These are phyloP conservation scores for Maudiozyma humilis DNA, from an alignment of 1,139 yeast species.

Conservation along the genomic window DNA sequence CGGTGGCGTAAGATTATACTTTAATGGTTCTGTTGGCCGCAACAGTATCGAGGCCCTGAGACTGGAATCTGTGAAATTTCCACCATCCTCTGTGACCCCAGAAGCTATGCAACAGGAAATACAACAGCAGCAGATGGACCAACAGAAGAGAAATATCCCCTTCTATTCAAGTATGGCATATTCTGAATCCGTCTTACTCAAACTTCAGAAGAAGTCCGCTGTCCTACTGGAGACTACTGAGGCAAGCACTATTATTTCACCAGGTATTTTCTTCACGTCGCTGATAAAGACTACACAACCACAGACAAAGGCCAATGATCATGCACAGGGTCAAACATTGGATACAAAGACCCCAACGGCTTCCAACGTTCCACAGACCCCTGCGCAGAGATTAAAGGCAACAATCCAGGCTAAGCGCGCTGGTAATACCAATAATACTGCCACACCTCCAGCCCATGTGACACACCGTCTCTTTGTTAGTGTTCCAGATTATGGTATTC, in stretches of 20 bases:
- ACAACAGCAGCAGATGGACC: conserved; percentile 36
- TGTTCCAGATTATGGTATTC: conserved; percentile 75
- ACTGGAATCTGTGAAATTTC: conserved; percentile 55
- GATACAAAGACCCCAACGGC: not conserved
- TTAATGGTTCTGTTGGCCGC: conserved; percentile 43
- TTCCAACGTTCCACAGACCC: not conserved
- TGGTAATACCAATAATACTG: not conserved
- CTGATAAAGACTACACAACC: conserved; percentile 30
- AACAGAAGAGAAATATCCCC: conserved; percentile 31
- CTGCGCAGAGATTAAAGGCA: not conserved
- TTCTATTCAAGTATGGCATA: conserved; percentile 25
- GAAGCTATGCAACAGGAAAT: conserved; percentile 41
- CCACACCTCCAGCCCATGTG: not conserved
- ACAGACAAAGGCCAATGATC: conserved; percentile 6
- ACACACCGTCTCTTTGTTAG: conserved; percentile 54
- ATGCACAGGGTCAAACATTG: conserved; percentile 4
- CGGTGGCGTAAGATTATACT: conserved; percentile 73
- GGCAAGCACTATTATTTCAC: conserved; percentile 55
- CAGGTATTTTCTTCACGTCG: conserved; percentile 68
- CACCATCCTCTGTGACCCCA: conserved; percentile 61
- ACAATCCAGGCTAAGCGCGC: not conserved
- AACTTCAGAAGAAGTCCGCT: conserved; percentile 38
- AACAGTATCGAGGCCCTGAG: conserved; percentile 38
- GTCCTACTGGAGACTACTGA: conserved; percentile 36
- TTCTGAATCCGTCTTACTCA: conserved; percentile 29